Percentiles rank a stretch among this genome's conserved stretches.
Evolutionary conservation across 371 early-diverging fungal genomes (phyloP).

Genomic region (Syncephalastrum sp.): DNA sequence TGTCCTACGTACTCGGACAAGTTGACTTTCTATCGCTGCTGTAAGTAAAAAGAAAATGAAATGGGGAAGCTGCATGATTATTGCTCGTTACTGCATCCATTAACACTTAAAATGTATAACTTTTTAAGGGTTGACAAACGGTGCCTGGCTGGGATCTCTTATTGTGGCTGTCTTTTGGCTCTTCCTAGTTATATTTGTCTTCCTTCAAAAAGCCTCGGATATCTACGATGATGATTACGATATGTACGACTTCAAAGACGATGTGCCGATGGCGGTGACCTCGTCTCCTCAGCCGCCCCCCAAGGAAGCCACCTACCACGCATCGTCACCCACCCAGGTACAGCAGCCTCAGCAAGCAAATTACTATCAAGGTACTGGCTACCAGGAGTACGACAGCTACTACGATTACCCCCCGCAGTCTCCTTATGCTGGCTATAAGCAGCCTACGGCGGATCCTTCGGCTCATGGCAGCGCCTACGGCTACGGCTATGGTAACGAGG

Average conservation of each 20-base stretch:
- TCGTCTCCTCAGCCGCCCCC: background rate
- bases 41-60: conserved; percentile 20
- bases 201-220: conserved; percentile 7
- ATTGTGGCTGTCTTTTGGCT: conserved; percentile 16
- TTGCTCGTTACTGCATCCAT: background rate
- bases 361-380: background rate
- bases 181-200: conserved; percentile 2
- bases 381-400: conserved; percentile 17
- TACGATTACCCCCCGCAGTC: conserved; percentile 20
- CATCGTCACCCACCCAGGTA: too few species aligned
- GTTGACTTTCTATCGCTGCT: conserved; percentile 23
- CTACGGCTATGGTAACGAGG: conserved; percentile 8
- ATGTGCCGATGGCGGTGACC: conserved; percentile 18
- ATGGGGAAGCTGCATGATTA: background rate
- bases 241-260: conserved; percentile 14
- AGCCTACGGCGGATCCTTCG: conserved; percentile 5
- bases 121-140: conserved; percentile 17
- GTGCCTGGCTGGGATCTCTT: conserved; percentile 14
- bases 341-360: too few species aligned
- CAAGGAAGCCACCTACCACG: too few species aligned
- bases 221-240: conserved; percentile 17
- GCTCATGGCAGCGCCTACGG: background rate
- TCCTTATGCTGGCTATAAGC: conserved; percentile 19
- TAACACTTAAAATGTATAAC: too few species aligned
- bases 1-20: conserved; percentile 16